Evolutionary conservation across 2,329 filamentous ascomycete genomes (phyloP).

Genomic region (Neopestalotiopsis clavispora): DNA sequence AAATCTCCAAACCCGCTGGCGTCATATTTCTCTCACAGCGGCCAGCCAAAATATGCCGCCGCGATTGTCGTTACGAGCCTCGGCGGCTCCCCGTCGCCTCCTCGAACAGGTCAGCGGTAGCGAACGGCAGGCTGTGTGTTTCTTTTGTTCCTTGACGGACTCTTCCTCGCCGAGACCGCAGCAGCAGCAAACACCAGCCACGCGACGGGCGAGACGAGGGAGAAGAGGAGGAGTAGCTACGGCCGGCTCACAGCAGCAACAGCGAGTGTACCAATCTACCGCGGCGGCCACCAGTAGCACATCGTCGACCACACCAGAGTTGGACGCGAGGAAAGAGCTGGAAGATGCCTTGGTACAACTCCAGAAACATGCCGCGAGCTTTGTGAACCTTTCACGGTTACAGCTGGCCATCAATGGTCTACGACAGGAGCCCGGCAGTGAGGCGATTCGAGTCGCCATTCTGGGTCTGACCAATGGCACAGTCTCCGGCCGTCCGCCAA

Average conservation of each 20-base stretch:
- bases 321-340: slow-evolving; percentile 55
- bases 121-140: slow-evolving; percentile 30
- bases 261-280: slow-evolving; percentile 31
- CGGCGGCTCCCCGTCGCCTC: slow-evolving; percentile 26
- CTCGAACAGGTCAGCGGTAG: slow-evolving; percentile 14
- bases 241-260: slow-evolving; percentile 17
- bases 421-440: slow-evolving; percentile 58
- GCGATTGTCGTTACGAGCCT: slow-evolving; percentile 33
- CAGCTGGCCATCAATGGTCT: slow-evolving; percentile 73
- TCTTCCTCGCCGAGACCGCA: slow-evolving; percentile 10
- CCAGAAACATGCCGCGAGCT: slow-evolving; percentile 62
- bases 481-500: slow-evolving; percentile 57
- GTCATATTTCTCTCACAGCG: neutral
- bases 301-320: slow-evolving; percentile 14
- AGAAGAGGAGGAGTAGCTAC: slow-evolving; percentile 15
- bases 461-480: slow-evolving; percentile 50
- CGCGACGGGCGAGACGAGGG: slow-evolving; percentile 25
- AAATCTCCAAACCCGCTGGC: neutral
- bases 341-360: slow-evolving; percentile 64
- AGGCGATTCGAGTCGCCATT: slow-evolving; percentile 64
- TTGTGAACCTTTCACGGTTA: slow-evolving; percentile 71
- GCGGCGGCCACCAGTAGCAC: neutral
- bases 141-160: slow-evolving; percentile 36
- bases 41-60: slow-evolving; percentile 31
- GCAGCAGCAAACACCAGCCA: slow-evolving; percentile 5